Evolutionary conservation across 345 rosid species (phyloP), one percentile per base, ranked within the genome.

Genomic region (Populus simonii): DNA sequence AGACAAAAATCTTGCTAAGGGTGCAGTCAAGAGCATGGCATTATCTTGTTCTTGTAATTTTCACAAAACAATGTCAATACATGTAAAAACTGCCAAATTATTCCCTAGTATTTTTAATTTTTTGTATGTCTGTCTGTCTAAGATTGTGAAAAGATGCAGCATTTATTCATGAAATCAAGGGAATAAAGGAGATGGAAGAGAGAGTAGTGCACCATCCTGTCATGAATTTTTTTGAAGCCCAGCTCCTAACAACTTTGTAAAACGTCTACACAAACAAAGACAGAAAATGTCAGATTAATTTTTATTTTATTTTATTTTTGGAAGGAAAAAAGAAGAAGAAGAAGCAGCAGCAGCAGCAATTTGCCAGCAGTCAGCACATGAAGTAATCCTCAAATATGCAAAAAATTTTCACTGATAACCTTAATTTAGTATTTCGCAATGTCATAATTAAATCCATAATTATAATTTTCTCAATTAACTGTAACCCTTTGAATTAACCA

Each of bases 141-240:
- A 1, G 25, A 63, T 25, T 5, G 41, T 16, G 51, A 22, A 53
- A 74, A 71, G 67, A 63, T 12, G 63, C 47, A 47, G 29, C 17
- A 33, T 36, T 49, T 41, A 7, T 25, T 17, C 36, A 57, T 41
- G 18, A 65, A 27, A 12, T 55, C 3, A 76, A 76, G 51, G 38
- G 49, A 76, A 82, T 18, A 33, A 13, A 43, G 62, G 68, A 75
- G 77, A 78, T 25, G 49, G 38, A 77, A 33, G 72, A 73, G 72
- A 59, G 80, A 72, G 75, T 8, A 38, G 10, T 86, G 0, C 81
- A 93, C 99, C 98, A 94, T 89, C 99, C 98, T 61, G 97, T 94
- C 96, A 96, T 92, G 88, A 96, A 96, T 87, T 96, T 96, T 75
- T 96, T 96, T 7, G 98, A 94, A 59, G 98, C 97, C 99, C 99